Base-by-base conservation (phyloP, 169 alveolate species). In the Blepharisma undulans region DNA sequence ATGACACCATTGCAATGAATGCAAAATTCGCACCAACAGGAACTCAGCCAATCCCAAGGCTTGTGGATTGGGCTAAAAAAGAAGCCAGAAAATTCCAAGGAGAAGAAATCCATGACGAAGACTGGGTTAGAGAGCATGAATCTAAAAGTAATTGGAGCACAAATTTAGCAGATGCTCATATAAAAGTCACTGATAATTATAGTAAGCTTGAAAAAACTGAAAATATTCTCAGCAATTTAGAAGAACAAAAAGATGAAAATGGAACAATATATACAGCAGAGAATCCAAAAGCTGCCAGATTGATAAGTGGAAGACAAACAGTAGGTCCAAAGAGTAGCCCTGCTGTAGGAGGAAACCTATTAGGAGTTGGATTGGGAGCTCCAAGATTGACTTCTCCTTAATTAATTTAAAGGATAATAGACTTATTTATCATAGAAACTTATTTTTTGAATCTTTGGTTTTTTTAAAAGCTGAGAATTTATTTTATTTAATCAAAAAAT, bases 1-100 rank as follows among this genome's bases (percentile, higher is more conserved):
- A 93, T 72, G 97, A 96, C 21, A 89, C 87, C 79, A 92, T 92
- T 48, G 88, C 81, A 29, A 95, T 95, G 97, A 94, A 94, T 91
- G n/a, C 71, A 29, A 82, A 32, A n/a, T 36, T 48, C n/a, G 33
- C 34, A 21, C 78, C 89, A 22, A 36, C 72, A 2, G 89, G 89
- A 36, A 72, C 77, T 6, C 33, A 82, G 7, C 33, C 33, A 74
- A 29, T 74, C 33, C 36, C 30, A 74, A 74, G 80, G 18, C 30
- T 74, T 22, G 33, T 29, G 10, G 80, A 29, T 29, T 74, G 80
- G 80, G 80, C 66, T 10, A 32, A 22, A 29, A 78, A 29, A 32
- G 34, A 25, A 29, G 29, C 25, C 8, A 12, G 29, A 22, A 29
- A 25, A 36, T 29, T 25, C 8, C 34, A 27, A 25, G 48, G 48